Conservation (phyloP, 495 filamentous ascomycete species). For the Parachaetomium inaequale region DNA sequence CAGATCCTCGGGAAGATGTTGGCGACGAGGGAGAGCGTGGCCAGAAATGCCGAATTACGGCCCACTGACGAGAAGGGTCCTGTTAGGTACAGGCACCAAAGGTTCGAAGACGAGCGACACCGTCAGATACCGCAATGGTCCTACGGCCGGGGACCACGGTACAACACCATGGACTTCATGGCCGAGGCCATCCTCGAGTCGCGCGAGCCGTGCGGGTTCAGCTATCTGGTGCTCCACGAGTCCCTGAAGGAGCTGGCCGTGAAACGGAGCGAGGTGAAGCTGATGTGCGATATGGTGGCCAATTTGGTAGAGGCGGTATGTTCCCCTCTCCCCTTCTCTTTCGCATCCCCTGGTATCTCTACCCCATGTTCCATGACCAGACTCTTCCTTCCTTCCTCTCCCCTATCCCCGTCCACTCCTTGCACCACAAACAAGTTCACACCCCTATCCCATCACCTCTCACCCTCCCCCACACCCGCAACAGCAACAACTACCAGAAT, state of each 20-base stretch:
- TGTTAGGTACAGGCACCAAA: no score
- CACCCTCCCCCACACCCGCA: not conserved
- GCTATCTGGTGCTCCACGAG: not conserved
- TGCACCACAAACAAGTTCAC: no score
- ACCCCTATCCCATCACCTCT: not conserved
- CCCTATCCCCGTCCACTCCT: not conserved
- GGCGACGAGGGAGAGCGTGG: conserved; percentile 4
- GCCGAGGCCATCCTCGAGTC: not conserved
- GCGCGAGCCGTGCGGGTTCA: not conserved
- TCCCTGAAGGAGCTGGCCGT: not conserved
- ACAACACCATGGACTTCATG: not conserved
- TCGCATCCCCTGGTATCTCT: no score
- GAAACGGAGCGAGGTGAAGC: not conserved
- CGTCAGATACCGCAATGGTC: not conserved
- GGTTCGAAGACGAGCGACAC: no score
- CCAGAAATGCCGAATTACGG: not conserved
- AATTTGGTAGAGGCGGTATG: not conserved
- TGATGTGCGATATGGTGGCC: not conserved
- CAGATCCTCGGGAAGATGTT: conserved; percentile 23
- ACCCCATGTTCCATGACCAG: no score
- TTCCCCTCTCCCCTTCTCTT: not conserved
- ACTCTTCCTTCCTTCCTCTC: not conserved
- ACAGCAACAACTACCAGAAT: not conserved
- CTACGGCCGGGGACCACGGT: not conserved
- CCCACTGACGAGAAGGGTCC: not conserved